A percentile compares a stretch with the other conserved stretches of the same genome.
Conservation (phyloP, 2,329 filamentous ascomycete species). For the Cryoendolithus antarcticus region DNA sequence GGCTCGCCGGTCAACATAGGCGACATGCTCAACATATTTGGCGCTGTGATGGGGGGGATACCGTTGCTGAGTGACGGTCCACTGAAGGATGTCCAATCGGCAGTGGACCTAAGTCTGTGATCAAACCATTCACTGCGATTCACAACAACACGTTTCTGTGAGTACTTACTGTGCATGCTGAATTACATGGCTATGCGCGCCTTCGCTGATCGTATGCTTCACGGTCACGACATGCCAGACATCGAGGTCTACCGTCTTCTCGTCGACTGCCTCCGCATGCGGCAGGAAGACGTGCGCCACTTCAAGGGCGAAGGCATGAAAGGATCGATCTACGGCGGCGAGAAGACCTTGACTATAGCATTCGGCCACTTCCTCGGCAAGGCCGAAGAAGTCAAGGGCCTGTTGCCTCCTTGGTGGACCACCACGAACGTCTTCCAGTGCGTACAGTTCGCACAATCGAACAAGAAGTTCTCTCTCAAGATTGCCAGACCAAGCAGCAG, state of each 20-base stretch:
- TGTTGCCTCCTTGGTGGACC: conserved; percentile 11
- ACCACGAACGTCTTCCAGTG: conserved; percentile 7
- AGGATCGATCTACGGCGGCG: conserved; percentile 7
- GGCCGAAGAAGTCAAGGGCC: conserved; percentile 5
- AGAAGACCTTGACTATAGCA: conserved; percentile 5
- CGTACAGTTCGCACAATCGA: conserved; percentile 3
- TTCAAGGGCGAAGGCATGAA: conserved; percentile 9
- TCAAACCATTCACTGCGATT: conserved; percentile 9
- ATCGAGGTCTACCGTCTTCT: conserved; percentile 13
- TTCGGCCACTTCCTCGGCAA: conserved; percentile 7
- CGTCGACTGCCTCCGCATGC: conserved; percentile 13
- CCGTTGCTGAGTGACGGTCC: no score
- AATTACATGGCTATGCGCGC: no score
- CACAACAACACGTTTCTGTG: conserved; percentile 9
- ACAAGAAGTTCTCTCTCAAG: conserved; percentile 1
- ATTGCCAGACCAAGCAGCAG: conserved; percentile 6
- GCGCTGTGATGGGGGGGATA: no score
- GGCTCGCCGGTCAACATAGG: no score
- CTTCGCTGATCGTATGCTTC: no score
- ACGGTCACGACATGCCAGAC: conserved; percentile 8
- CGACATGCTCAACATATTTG: no score
- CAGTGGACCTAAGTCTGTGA: no score
- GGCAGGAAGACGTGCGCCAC: conserved; percentile 9
- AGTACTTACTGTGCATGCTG: no score
- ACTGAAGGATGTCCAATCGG: no score